Evolutionary conservation across 108 stramenopile species (phyloP), one percentile per base, ranked within the genome.

Genomic region (Phaeodactylum tricornutum): DNA sequence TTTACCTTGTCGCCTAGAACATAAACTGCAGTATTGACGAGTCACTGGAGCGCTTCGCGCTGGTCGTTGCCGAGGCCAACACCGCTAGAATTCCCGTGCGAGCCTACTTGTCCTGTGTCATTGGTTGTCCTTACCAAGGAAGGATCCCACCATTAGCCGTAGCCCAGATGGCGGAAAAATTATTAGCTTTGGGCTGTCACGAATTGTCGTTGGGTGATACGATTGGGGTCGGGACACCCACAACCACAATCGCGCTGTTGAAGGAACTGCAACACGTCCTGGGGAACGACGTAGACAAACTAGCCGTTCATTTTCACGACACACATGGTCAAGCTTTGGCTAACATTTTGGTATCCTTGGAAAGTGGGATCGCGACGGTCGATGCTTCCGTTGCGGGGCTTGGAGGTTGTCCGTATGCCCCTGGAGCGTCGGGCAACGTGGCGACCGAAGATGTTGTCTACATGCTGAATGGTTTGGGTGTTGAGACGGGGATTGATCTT

Each of bases 371-470:
- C 7, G 36, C 43, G 8, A 75, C 72, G 3, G 64, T 94, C 22
- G 93, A 94, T 35, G 63, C 80, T 7, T 82, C 87, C 16, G 85
- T 89, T 16, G 84, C 81, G 8, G 93, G 93, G 2, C 54, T 94
- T 12, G 93, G 93, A 14, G 63, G 84, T 0, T 94, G 93, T 40
- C 93, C 93, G 0, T 94, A 92, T 54, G 93, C 93, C 12, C 46
- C 53, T 25, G 89, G 89, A 19, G 89, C 93, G 5, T 78, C 78
- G 29, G 93, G 93, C 17, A 94, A 94, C 67, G 82, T 94, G 15
- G 88, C 93, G 0, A 92, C 93, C 2, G 93, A 94, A 71, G 93
- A 94, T 66, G 81, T 87, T 16, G 78, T 93, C n/a, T 93, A 90
- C 64, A 86, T 93, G 86, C 48, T 90, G 50, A 50, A 90, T 29